Percentiles rank a stretch among this genome's conserved stretches.
phyloP scores from a whole-genome alignment of 2,329 filamentous ascomycete species.

The Orbilia javanica region DNA sequence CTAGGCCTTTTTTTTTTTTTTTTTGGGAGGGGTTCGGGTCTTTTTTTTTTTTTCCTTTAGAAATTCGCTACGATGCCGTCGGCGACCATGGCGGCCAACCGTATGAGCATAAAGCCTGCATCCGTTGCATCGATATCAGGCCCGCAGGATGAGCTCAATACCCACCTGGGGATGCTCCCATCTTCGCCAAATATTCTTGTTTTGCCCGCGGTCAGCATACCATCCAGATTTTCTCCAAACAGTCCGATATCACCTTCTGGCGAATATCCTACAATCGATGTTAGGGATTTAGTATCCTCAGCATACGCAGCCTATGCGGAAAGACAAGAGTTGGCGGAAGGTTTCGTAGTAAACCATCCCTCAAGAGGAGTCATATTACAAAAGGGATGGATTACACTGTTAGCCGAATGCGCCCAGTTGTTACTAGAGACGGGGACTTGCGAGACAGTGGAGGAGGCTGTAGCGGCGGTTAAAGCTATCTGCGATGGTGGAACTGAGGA shows the following conservation, averaged over 20 bases:
- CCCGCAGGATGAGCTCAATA: slow-evolving; percentile 56
- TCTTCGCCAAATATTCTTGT: slow-evolving; percentile 58
- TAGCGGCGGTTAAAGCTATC: slow-evolving; percentile 45
- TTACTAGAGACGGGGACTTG: slow-evolving; percentile 40
- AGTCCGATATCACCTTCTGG: slow-evolving; percentile 49
- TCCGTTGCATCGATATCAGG: slow-evolving; percentile 57
- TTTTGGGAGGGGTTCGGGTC: not conserved
- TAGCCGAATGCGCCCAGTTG: slow-evolving; percentile 50
- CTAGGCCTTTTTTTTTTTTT: not conserved
- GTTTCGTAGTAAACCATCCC: slow-evolving; percentile 55
- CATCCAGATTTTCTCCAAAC: slow-evolving; percentile 34
- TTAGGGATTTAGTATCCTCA: slow-evolving; percentile 45
- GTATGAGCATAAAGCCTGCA: slow-evolving; percentile 56
- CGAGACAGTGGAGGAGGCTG: slow-evolving; percentile 43
- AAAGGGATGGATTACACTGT: slow-evolving; percentile 55
- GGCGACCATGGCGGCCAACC: slow-evolving; percentile 40
- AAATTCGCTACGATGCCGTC: slow-evolving; percentile 39
- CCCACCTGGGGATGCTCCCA: slow-evolving; percentile 55
- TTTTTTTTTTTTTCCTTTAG: not conserved
- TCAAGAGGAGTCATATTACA: slow-evolving; percentile 56
- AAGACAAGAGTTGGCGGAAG: slow-evolving; percentile 52
- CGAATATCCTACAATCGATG: slow-evolving; percentile 45
- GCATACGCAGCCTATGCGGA: slow-evolving; percentile 47
- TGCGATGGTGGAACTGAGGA: slow-evolving; percentile 55
- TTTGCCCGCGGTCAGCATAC: slow-evolving; percentile 47